Base-by-base conservation (phyloP, 2,329 filamentous ascomycete species). In the Fusarium tupiense region DNA sequence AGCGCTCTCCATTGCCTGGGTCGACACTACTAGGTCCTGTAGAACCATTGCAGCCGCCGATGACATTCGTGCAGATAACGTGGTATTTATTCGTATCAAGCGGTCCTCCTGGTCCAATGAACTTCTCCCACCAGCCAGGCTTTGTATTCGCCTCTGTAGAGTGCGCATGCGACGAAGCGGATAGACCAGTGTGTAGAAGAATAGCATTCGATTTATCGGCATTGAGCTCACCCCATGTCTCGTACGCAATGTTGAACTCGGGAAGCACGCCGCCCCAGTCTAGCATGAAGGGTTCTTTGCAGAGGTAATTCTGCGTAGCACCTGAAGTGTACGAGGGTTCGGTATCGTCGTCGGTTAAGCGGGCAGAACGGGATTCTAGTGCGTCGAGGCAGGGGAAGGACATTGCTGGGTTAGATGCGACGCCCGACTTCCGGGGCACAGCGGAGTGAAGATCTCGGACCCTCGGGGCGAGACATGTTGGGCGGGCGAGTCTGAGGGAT, bases 81-180 rank as follows among this genome's bases (percentile, higher is more conserved):
- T 95, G 94, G 86, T 97, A 97, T 81, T 94, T 96, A 83, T 96
- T 86, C 3, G 96, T 99, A 82, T 99, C 94, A 16, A 99, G 85
- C 17, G 94, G 93, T 26, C 89, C 88, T 2, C 93, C 94, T 1
- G 95, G 93, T 0, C 96, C 96, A 79, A 99, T 98, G 82, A 99
- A 99, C 82, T 93, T 96, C 84, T 99, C 96, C 96, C 96, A 99
- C 96, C 96, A 99, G 8, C 96, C 96, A 0, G 95, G 93, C 81
- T 95, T 93, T 0, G 94, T 89, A 82, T 99, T 99, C 16, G 87
- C 86, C 60, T 90, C 88, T n/a, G 96, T 98, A 66, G 95, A 98
- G 80, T 95, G 95, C 5, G 96, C 96, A 84, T 99, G 96, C 65
- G 95, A 98, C 12, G 95, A 98, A n/a, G 96, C 96, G 2, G 95